Base-by-base conservation (phyloP, 2,329 filamentous ascomycete genomes). In the Lasiodiplodia hormozganensis region DNA sequence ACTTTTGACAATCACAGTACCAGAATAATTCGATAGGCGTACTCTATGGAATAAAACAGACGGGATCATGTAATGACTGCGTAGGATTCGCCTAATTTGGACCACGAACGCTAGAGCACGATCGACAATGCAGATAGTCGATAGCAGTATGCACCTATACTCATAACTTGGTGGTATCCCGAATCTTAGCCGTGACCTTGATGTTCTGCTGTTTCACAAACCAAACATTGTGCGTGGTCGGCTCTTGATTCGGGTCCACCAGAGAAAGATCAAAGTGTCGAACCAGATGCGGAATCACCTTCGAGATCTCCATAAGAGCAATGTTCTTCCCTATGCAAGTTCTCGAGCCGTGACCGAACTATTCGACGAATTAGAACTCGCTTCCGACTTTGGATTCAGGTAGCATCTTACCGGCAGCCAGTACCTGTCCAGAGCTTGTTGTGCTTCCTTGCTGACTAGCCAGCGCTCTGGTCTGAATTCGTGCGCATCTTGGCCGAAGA, bases 311-410 rank as follows among this genome's bases (percentile, higher is more conserved):
- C 47, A 81, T 70, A 43, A 76, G 73, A 7, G 78, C 79, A 2
- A 81, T 73, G 53, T 80, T 76, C 21, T 75, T 75, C 0, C 79
- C 80, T 25, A 76, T 76, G 62, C 78, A 82, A 43, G 74, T 72
- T 23, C 75, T 77, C 52, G 80, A 81, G 8, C 81, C 79, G 6
- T 76, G 75, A n/a, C 79, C 79, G 70, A 79, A 82, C 72, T 74
- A 89, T 31, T 5, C 4, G 6, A 14, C 10, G 2, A 10, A 14
- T 47, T 11, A 49, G 10, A 16, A 34, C 8, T 6, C 2, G 16
- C 12, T 14, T 14, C 10, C 2, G 8, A 21, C 16, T 6, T 21
- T 2, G 7, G 25, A 16, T 7, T 31, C 0, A 14, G 0, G 11
- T 10, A 2, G 40, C 0, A 11, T 3, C 25, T 51, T 25, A 54